phyloP scores from a whole-genome alignment of 2,329 filamentous ascomycete species.

The Metarhizium sp. region DNA sequence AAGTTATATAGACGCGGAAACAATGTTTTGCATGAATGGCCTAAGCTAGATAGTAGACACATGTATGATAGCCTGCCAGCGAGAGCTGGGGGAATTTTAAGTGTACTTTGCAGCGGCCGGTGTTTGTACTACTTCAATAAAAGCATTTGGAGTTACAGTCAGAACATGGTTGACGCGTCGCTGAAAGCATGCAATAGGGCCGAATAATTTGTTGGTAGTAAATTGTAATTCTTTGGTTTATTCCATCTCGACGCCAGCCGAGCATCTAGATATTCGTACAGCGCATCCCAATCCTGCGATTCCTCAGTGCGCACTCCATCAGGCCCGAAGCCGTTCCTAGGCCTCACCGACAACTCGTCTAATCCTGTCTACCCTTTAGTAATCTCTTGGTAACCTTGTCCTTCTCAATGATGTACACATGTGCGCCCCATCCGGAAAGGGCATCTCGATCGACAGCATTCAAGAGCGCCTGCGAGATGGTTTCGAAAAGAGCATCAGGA shows the following conservation, averaged over 20 bases:
- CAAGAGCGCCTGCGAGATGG: constrained; percentile 88
- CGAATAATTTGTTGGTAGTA: neutral
- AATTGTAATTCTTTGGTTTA: neutral
- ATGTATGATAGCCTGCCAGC: constrained; percentile 17
- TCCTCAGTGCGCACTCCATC: constrained; percentile 5
- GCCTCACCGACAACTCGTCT: constrained; percentile 20
- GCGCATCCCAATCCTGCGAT: neutral
- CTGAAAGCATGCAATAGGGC: neutral
- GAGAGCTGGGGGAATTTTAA: neutral
- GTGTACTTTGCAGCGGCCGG: neutral
- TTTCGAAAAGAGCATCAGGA: constrained; percentile 95
- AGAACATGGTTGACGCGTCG: neutral
- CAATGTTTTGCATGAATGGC: constrained; percentile 4
- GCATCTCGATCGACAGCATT: constrained; percentile 96
- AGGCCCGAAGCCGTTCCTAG: constrained; percentile 8
- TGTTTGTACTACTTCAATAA: neutral
- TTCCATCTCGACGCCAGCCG: constrained; percentile 4
- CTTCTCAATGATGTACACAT: constrained; percentile 99
- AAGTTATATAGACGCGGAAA: neutral
- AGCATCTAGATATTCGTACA: constrained; percentile 12
- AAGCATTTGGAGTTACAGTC: neutral
- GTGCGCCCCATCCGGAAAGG: constrained; percentile 93
- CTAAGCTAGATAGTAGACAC: constrained; percentile 19
- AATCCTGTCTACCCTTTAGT: constrained; percentile 95
- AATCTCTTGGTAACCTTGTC: constrained; percentile 99